These are phyloP conservation scores for Daedalea quercina DNA, from an alignment of 768 basidiomycete species.

Conservation along the genomic window DNA sequence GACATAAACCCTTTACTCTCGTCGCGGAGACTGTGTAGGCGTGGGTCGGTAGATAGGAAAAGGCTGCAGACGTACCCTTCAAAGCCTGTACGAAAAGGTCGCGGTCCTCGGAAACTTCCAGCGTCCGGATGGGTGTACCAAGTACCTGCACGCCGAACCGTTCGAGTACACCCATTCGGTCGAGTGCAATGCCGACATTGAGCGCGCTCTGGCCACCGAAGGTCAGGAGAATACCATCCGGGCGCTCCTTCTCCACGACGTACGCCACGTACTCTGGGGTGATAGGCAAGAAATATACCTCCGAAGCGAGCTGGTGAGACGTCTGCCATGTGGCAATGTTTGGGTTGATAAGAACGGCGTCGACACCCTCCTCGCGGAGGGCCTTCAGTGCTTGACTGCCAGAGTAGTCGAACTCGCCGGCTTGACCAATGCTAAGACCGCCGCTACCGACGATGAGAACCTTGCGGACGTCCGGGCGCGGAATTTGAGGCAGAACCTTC, in stretches of 20 bases:
- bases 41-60: no score
- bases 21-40: no score
- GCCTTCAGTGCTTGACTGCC: slow-evolving; percentile 99
- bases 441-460: slow-evolving; percentile 96
- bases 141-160: slow-evolving; percentile 89
- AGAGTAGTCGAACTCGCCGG: slow-evolving; percentile 99
- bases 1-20: no score
- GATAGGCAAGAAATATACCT: slow-evolving; percentile 96
- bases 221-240: slow-evolving; percentile 94
- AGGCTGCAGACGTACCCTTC: slow-evolving; percentile 54
- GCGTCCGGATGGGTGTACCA: slow-evolving; percentile 89
- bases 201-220: slow-evolving; percentile 98
- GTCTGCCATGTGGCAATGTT: slow-evolving; percentile 99
- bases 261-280: slow-evolving; percentile 98
- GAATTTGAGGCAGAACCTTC: slow-evolving; percentile 87
- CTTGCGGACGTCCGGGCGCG: slow-evolving; percentile 87
- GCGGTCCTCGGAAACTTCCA: slow-evolving; percentile 96
- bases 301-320: slow-evolving; percentile 91
- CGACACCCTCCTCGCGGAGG: slow-evolving; percentile 89
- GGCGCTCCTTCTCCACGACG: slow-evolving; percentile 95
- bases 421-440: slow-evolving; percentile 95
- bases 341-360: slow-evolving; percentile 94
- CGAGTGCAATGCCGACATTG: slow-evolving; percentile 95
- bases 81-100: slow-evolving; percentile 94
- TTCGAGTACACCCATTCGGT: slow-evolving; percentile 94